phyloP scores from a whole-genome alignment of 2,329 filamentous ascomycete species.

The Paecilomyces dactylethromorphus region DNA sequence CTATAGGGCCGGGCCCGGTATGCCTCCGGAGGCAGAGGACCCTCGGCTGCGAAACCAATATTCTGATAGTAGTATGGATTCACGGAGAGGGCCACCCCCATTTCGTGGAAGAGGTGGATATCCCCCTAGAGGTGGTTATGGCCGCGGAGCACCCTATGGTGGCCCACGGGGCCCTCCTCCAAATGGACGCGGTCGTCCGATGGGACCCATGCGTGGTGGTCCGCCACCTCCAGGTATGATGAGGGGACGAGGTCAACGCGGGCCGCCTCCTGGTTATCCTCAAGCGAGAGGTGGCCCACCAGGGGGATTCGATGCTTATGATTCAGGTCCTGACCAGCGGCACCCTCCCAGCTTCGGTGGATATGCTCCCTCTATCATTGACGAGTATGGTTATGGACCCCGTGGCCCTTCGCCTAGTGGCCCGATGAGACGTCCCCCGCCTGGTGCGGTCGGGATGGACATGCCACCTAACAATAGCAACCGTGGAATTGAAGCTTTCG shows the following conservation, averaged over 20 bases:
- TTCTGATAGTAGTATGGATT: conserved; percentile 41
- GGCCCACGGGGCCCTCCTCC: conserved; percentile 26
- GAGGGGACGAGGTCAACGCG: conserved; percentile 37
- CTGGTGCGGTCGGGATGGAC: conserved; percentile 27
- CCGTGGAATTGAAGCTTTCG: conserved; percentile 60
- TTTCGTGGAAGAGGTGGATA: conserved; percentile 54
- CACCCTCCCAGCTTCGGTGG: conserved; percentile 21
- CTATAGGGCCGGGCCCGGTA: conserved; percentile 20
- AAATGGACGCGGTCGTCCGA: conserved; percentile 38
- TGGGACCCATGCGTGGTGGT: conserved; percentile 26
- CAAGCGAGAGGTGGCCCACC: conserved; percentile 34
- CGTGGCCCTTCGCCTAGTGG: conserved; percentile 14
- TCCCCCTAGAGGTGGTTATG: conserved; percentile 39
- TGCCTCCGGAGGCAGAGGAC: conserved; percentile 37
- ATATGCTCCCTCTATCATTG: conserved; percentile 25
- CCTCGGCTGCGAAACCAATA: conserved; percentile 39
- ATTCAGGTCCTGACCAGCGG: conserved; percentile 15
- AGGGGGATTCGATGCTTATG: conserved; percentile 27
- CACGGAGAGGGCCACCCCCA: conserved; percentile 31
- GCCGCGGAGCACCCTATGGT: conserved; percentile 34
- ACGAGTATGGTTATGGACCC: conserved; percentile 19
- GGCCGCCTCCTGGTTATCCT: conserved; percentile 47
- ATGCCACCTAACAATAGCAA: conserved; percentile 26
- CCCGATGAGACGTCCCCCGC: conserved; percentile 22
- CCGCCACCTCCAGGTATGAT: conserved; percentile 35